Base-by-base conservation (phyloP, 2,329 filamentous ascomycete genomes). In the Verticillium tricorpus region DNA sequence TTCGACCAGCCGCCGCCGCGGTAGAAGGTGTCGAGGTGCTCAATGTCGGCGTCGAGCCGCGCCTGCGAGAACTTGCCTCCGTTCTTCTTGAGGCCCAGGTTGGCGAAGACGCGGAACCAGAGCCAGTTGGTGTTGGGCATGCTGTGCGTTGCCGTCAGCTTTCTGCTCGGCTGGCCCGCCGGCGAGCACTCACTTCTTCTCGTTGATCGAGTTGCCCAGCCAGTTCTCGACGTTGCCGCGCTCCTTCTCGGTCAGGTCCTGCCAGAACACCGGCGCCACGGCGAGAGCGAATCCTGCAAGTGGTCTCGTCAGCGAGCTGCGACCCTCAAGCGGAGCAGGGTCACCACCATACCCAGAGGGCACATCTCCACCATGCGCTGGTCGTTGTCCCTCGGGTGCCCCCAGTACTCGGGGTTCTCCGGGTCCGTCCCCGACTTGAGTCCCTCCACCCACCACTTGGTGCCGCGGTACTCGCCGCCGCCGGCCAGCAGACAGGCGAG, bases 351-450 rank as follows among this genome's bases (percentile, higher is more conserved):
- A 52, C 45, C 91, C 62, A 93, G 81, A 1, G 90, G 90, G 70
- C 90, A 93, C 82, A 92, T 91, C 72, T 94, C 91, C 2, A 93
- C 91, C 91, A 93, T 93, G 31, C 90, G 80, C 78, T 93, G 90
- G 70, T 93, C 91, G 62, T 89, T 87, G 70, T 93, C 89, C 66
- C 87, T 82, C 65, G 91, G 89, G 61, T 85, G 87, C 0, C 90
- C 90, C 90, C 90, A 94, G 69, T 88, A 93, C 74, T 93, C 90
- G 0, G 84, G 80, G 62, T 78, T 85, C 55, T 86, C 80, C 0
- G 89, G 89, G 67, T 93, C 85, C 0, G 89, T 92, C 0, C 90
- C 91, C 35, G 85, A 82, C 65, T 86, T 85, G 61, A 93, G 78
- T 4, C 90, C 90, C 64, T 89, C 81, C 39, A 91, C 82, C 84